Evolutionary conservation across 1,284 basidiomycete genomes (phyloP).

Genomic region (Austropuccinia psidii): DNA sequence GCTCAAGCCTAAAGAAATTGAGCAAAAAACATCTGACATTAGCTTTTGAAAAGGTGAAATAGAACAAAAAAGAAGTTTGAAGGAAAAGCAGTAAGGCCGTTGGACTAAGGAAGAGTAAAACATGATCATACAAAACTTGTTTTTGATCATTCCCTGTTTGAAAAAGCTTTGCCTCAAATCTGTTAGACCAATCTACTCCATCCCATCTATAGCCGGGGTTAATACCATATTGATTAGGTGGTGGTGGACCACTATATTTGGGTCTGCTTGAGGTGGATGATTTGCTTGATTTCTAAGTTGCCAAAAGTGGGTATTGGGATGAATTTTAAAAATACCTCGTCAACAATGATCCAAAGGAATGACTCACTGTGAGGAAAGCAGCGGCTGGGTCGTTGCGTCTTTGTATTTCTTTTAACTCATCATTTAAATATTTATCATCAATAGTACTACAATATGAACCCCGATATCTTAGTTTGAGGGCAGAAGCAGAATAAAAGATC

Average conservation of each 20-base stretch:
- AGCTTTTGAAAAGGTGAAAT: too few species aligned
- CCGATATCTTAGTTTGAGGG: too few species aligned
- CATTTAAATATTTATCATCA: slow-evolving; percentile 78
- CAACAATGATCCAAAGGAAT: too few species aligned
- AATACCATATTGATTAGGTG: slow-evolving; percentile 91
- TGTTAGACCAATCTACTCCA: slow-evolving; percentile 64
- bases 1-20: too few species aligned
- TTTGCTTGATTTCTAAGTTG: slow-evolving; percentile 23
- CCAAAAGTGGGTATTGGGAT: not conserved
- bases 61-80: too few species aligned
- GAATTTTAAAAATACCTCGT: not conserved
- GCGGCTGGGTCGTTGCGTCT: slow-evolving; percentile 94
- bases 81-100: too few species aligned
- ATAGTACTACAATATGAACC: slow-evolving; percentile 31
- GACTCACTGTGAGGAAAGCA: slow-evolving; percentile 83
- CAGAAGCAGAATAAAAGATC: too few species aligned
- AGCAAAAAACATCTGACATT: too few species aligned
- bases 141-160: slow-evolving; percentile 67
- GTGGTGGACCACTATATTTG: slow-evolving; percentile 74
- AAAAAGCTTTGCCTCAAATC: slow-evolving; percentile 88
- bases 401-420: slow-evolving; percentile 66
- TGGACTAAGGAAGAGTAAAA: too few species aligned
- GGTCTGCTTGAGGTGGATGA: slow-evolving; percentile 51
- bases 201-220: slow-evolving; percentile 95
- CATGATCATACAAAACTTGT: too few species aligned